phyloP scores from a whole-genome alignment of 139 green algal genomes.

The Volvox africanus region DNA sequence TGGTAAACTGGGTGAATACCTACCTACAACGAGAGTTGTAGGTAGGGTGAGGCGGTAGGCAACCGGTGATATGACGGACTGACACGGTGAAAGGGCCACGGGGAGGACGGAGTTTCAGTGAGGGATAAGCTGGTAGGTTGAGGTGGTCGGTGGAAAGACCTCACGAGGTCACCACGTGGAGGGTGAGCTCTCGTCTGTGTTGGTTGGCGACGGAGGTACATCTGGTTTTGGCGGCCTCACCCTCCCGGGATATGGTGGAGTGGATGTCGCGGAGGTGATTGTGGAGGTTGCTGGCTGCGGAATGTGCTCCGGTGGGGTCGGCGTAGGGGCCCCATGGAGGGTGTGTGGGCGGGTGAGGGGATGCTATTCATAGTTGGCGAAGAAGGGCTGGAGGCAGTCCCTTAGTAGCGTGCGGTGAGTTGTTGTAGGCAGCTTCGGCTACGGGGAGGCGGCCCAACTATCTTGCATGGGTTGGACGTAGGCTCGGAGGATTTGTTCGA shows the following conservation, averaged over 20 bases:
- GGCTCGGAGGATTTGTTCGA: no score
- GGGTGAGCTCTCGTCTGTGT: conserved; percentile 30
- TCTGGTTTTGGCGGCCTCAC: conserved; percentile 15
- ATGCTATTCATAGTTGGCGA: background rate
- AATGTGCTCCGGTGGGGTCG: background rate
- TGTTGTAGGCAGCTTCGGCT: no score
- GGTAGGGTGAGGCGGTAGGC: conserved; percentile 40
- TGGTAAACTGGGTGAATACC: conserved; percentile 39
- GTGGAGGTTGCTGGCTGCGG: background rate
- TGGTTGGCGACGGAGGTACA: conserved; percentile 25
- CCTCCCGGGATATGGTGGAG: background rate
- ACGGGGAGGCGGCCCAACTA: no score
- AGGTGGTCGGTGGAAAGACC: conserved; percentile 39
- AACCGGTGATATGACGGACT: conserved; percentile 24
- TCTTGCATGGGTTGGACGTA: no score
- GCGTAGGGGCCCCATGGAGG: background rate
- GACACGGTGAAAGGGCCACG: conserved; percentile 45
- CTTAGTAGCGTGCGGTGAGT: no score
- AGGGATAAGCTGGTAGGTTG: no score
- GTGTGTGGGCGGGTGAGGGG: conserved; percentile 32
- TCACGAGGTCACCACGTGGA: conserved; percentile 34
- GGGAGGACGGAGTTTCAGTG: conserved; percentile 23
- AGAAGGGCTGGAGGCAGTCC: no score
- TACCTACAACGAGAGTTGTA: background rate
- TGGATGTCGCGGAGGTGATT: conserved; percentile 34